Percentiles rank a stretch among this genome's conserved stretches.
Conservation (phyloP, 106 monocot genomes). For the Dactylorhiza incarnata region DNA sequence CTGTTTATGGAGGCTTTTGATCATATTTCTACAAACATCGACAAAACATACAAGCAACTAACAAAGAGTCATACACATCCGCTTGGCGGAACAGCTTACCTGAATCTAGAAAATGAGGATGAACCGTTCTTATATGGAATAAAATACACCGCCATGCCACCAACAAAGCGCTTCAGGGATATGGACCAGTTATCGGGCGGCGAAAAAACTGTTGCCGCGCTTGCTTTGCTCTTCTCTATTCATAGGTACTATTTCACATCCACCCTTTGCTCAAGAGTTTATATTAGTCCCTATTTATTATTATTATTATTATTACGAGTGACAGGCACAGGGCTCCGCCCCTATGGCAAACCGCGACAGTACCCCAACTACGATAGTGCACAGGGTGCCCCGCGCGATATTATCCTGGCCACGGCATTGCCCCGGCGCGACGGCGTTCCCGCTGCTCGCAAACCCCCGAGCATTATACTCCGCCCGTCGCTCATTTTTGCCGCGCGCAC, state of each 20-base stretch:
- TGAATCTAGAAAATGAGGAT: slow-evolving; percentile 96
- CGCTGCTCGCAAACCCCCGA: too few relatives aligned
- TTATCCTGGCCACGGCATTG: too few relatives aligned
- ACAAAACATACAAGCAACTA: slow-evolving; percentile 93
- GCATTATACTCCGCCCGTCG: too few relatives aligned
- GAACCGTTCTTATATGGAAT: slow-evolving; percentile 96
- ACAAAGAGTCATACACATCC: slow-evolving; percentile 96
- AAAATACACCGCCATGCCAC: slow-evolving; percentile 99
- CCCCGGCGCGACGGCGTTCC: too few relatives aligned
- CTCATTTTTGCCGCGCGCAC: too few relatives aligned
- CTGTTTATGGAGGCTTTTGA: slow-evolving; percentile 95
- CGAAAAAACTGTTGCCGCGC: slow-evolving; percentile 97
- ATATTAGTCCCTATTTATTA: too few relatives aligned
- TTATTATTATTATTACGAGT: too few relatives aligned
- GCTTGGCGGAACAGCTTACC: slow-evolving; percentile 90
- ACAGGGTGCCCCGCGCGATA: too few relatives aligned
- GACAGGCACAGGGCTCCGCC: too few relatives aligned
- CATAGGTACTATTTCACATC: slow-evolving; percentile 54
- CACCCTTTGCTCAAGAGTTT: neutral
- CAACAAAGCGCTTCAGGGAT: slow-evolving; percentile 95
- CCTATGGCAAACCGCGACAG: too few relatives aligned
- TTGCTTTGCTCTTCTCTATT: slow-evolving; percentile 91
- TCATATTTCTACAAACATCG: slow-evolving; percentile 87
- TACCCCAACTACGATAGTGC: too few relatives aligned
- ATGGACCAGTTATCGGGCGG: slow-evolving; percentile 99